Conservation (phyloP, 352 stramenopile species). For the Globisporangium splendens region DNA sequence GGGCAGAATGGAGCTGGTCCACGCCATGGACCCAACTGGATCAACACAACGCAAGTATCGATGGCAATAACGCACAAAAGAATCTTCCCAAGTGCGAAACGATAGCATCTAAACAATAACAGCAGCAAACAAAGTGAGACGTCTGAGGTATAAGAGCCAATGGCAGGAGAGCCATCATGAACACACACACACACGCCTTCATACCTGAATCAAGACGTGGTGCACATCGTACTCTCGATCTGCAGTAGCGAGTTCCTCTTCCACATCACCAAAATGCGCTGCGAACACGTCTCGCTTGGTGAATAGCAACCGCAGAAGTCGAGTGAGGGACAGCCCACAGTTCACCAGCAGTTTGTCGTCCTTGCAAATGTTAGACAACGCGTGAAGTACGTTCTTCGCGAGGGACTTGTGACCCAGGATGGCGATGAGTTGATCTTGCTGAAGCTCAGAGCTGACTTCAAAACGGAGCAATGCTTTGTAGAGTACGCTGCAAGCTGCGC, state of each 20-base stretch:
- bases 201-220: slow-evolving; percentile 36
- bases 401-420: slow-evolving; percentile 21
- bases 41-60: slow-evolving; percentile 21
- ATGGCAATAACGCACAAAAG: slow-evolving; percentile 24
- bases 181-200: not conserved
- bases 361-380: slow-evolving; percentile 25
- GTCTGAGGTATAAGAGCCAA: not conserved
- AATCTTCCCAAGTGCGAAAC: slow-evolving; percentile 32
- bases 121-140: not conserved
- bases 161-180: not conserved
- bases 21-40: slow-evolving; percentile 14
- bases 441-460: slow-evolving; percentile 8
- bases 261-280: slow-evolving; percentile 27
- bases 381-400: slow-evolving; percentile 15
- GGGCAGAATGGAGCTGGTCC: slow-evolving; percentile 32
- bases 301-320: slow-evolving; percentile 32
- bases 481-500: slow-evolving; percentile 31
- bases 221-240: slow-evolving; percentile 33
- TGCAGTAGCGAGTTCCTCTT: slow-evolving; percentile 20
- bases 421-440: slow-evolving; percentile 16
- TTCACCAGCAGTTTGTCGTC: slow-evolving; percentile 23
- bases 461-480: slow-evolving; percentile 27
- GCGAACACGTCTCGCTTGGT: slow-evolving; percentile 15
- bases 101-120: slow-evolving; percentile 31
- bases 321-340: slow-evolving; percentile 21